phyloP scores from a whole-genome alignment of 768 basidiomycete species.

The Hebeloma cylindrosporum region DNA sequence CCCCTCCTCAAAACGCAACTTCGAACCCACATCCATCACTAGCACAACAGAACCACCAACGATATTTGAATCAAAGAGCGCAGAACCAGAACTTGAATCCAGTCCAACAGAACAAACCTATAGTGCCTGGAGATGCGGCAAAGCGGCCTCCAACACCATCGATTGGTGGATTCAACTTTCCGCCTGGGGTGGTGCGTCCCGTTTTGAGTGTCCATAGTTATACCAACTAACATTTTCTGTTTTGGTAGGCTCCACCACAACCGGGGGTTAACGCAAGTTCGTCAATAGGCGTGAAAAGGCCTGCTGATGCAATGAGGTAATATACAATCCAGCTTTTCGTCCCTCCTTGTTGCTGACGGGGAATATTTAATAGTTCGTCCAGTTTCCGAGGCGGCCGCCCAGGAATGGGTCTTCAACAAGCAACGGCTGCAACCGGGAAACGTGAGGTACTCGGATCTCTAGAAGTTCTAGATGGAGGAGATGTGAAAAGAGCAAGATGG shows the following conservation, averaged over 20 bases:
- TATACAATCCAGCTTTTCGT: background rate
- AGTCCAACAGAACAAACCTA: conserved; percentile 18
- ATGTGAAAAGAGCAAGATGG: conserved; percentile 41
- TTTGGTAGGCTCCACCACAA: conserved; percentile 13
- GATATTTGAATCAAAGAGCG: conserved; percentile 12
- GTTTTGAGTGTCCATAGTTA: background rate
- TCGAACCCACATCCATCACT: conserved; percentile 12
- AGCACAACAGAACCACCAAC: conserved; percentile 21
- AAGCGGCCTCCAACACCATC: conserved; percentile 34
- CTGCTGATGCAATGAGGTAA: conserved; percentile 30
- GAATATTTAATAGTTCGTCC: no score
- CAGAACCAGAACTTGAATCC: conserved; percentile 15
- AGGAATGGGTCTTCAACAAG: conserved; percentile 43
- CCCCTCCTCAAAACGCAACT: conserved; percentile 8
- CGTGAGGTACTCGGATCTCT: conserved; percentile 36
- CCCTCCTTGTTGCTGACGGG: conserved; percentile 16
- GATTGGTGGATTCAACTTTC: conserved; percentile 51
- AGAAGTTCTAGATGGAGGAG: conserved; percentile 39
- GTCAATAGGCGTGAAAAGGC: conserved; percentile 32
- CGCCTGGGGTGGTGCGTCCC: conserved; percentile 42
- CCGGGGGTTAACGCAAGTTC: conserved; percentile 2
- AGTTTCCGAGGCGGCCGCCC: conserved; percentile 29
- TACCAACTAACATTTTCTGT: conserved; percentile 1
- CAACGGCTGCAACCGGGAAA: conserved; percentile 21
- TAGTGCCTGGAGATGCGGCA: conserved; percentile 6